phyloP scores from a whole-genome alignment of 768 basidiomycete genomes.

The Dioszegia aurantiaca region DNA sequence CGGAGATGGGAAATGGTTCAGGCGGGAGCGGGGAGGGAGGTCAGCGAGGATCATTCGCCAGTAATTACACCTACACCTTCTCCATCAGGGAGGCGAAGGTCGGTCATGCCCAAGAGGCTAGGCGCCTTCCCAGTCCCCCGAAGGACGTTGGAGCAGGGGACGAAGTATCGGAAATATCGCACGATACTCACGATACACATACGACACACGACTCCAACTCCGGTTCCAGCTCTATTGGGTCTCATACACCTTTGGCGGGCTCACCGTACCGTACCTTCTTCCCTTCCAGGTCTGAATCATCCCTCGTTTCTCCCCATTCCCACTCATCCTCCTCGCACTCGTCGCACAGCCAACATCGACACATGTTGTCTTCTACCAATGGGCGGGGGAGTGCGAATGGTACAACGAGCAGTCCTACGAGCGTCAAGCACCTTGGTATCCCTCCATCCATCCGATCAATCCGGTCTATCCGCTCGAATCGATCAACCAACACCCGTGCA shows the following conservation, averaged over 20 bases:
- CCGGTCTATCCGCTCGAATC: background rate
- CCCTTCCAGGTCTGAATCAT: conserved; percentile 2
- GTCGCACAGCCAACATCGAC: background rate
- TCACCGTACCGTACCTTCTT: conserved; percentile 5
- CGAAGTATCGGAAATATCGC: no score
- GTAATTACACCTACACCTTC: conserved; percentile 4
- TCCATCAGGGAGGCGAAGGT: conserved; percentile 15
- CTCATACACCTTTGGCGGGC: background rate
- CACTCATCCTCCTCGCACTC: background rate
- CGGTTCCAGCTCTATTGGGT: no score
- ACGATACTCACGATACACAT: no score
- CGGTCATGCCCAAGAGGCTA: conserved; percentile 5
- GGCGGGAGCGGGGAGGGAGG: background rate
- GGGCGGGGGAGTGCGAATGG: no score
- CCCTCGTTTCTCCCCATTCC: background rate
- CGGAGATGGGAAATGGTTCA: background rate
- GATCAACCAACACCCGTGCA: background rate
- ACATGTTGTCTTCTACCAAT: no score
- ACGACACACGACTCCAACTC: no score
- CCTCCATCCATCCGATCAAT: background rate
- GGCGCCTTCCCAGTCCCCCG: conserved; percentile 4
- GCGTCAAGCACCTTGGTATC: background rate
- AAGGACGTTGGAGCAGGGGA: no score
- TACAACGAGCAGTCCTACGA: background rate
- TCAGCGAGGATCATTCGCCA: background rate